Evolutionary conservation across 352 stramenopile genomes (phyloP).

Genomic region (Globisporangium heterothallicum): DNA sequence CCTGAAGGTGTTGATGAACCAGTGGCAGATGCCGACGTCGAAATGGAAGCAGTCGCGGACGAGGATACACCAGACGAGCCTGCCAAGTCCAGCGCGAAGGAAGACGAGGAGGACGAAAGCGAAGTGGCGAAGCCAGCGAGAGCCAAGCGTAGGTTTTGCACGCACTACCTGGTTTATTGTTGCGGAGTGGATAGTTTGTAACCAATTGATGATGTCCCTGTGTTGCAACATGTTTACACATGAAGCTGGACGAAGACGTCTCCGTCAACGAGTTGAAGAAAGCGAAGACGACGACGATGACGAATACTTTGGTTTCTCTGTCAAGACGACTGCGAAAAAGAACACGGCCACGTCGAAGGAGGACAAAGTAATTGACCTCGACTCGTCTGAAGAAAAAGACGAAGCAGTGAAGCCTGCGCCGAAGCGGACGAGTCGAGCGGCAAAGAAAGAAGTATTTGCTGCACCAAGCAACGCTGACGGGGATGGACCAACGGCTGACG

Average conservation of each 20-base stretch:
- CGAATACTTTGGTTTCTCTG: conserved; percentile 29
- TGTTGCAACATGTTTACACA: not conserved
- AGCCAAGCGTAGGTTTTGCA: conserved; percentile 35
- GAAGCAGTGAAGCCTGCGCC: conserved; percentile 1
- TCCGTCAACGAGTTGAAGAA: conserved; percentile 46
- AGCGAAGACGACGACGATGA: conserved; percentile 45
- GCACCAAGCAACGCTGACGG: not conserved
- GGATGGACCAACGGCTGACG: too few relatives aligned
- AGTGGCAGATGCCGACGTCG: conserved; percentile 20
- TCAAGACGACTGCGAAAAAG: conserved; percentile 15
- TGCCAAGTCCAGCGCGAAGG: conserved; percentile 15
- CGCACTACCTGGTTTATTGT: too few relatives aligned
- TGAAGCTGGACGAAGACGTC: conserved; percentile 45
- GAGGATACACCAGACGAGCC: conserved; percentile 1
- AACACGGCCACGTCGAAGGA: conserved; percentile 16
- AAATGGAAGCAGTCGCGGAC: conserved; percentile 21
- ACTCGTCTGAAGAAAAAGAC: conserved; percentile 12
- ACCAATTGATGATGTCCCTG: not conserved
- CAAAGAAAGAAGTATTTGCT: conserved; percentile 1
- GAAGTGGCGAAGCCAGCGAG: conserved; percentile 7
- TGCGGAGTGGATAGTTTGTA: too few relatives aligned
- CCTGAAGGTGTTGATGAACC: conserved; percentile 19
- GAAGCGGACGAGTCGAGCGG: not conserved
- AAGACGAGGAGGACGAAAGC: conserved; percentile 1
- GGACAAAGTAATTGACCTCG: conserved; percentile 32